These are phyloP conservation scores for Chalciporus piperatoides DNA, from an alignment of 1,284 basidiomycete genomes.

Conservation along the genomic window DNA sequence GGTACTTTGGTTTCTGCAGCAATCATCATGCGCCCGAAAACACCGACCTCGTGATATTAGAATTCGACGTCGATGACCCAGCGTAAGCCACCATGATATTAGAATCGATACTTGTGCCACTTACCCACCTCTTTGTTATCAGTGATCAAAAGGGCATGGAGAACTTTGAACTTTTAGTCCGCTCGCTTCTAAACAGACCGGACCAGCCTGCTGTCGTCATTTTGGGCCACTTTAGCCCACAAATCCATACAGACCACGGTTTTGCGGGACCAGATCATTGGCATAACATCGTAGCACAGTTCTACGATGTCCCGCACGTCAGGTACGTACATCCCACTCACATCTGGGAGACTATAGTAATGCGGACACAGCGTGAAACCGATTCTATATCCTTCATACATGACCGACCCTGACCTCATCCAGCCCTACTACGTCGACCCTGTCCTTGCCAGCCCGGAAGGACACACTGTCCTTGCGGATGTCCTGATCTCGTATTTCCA, in stretches of 20 bases:
- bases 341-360: not conserved
- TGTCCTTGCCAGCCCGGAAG: conserved; percentile 73
- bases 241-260: conserved; percentile 73
- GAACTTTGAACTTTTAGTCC: conserved; percentile 87
- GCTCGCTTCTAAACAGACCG: conserved; percentile 82
- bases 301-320: conserved; percentile 92
- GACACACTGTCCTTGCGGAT: conserved; percentile 84
- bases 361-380: conserved; percentile 62
- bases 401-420: conserved; percentile 67
- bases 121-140: conserved; percentile 3
- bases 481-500: conserved; percentile 86
- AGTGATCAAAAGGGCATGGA: conserved; percentile 73
- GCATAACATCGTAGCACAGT: conserved; percentile 87
- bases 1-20: conserved; percentile 91
- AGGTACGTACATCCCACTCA: conserved; percentile 39
- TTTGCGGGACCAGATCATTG: conserved; percentile 85
- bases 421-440: conserved; percentile 77
- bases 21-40: conserved; percentile 88
- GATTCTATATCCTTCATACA: conserved; percentile 77
- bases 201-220: conserved; percentile 88
- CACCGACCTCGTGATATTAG: conserved; percentile 89
- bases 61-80: conserved; percentile 86
- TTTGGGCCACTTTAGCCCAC: conserved; percentile 88
- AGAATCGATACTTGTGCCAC: conserved; percentile 1
- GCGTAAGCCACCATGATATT: conserved; percentile 50